A percentile compares a stretch with the other conserved stretches of the same genome.
phyloP scores from a whole-genome alignment of 2,329 filamentous ascomycete species.

The Monilinia aucupariae region DNA sequence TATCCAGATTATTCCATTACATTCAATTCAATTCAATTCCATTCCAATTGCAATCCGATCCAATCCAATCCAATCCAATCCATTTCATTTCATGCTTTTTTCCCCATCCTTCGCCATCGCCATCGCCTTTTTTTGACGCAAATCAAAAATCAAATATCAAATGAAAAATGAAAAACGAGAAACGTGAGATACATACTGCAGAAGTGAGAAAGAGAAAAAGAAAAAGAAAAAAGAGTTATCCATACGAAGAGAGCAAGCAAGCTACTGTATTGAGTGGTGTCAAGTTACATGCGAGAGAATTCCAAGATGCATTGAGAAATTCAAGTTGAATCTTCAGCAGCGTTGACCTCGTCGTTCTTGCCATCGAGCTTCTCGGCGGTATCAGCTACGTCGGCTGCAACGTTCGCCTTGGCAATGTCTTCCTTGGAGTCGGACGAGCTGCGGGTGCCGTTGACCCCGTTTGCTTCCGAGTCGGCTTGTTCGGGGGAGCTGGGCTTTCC shows the following conservation, averaged over 20 bases:
- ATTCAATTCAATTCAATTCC: background rate
- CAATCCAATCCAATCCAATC: background rate
- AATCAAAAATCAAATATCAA: background rate
- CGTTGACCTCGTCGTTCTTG: constrained; percentile 24
- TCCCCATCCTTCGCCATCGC: background rate
- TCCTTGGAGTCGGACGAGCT: constrained; percentile 23
- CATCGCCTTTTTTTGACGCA: background rate
- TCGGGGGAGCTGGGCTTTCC: background rate
- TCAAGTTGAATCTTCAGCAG: constrained; percentile 6
- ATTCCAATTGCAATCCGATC: no score
- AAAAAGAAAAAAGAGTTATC: background rate
- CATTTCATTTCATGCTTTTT: background rate
- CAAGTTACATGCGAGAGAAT: no score
- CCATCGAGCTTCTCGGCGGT: constrained; percentile 37
- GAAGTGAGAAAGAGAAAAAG: background rate
- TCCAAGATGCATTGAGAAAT: background rate
- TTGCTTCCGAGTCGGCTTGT: constrained; percentile 8
- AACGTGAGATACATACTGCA: background rate
- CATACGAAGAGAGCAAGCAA: background rate
- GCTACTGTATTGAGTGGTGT: no score
- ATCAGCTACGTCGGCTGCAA: constrained; percentile 41
- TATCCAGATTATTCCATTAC: no score
- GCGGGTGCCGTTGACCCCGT: constrained; percentile 23
- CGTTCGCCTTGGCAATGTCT: constrained; percentile 30
- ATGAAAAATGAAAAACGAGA: background rate